phyloP scores from a whole-genome alignment of 202 grass and related monocot genomes.

The Thinopyrum obtusiflorum region DNA sequence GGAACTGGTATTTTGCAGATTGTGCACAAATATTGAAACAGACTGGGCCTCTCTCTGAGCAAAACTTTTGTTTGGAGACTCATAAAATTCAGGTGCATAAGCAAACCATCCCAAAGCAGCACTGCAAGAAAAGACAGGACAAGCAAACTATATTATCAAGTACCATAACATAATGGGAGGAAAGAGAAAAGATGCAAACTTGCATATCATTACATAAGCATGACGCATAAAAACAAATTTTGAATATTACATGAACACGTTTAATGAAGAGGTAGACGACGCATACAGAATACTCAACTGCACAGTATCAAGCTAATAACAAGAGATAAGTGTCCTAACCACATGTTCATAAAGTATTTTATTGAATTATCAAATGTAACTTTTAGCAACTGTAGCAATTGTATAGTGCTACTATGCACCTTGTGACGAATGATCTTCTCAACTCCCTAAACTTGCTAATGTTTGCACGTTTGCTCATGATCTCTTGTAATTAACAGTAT shows the following conservation, averaged over 20 bases:
- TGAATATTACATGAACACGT: neutral
- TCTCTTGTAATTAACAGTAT: slow-evolving; percentile 6
- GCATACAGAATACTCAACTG: neutral
- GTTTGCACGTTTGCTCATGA: neutral
- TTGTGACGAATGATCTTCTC: neutral
- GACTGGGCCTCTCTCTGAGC: slow-evolving; percentile 92
- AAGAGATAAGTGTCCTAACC: neutral
- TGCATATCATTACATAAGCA: neutral
- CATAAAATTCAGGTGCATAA: slow-evolving; percentile 84
- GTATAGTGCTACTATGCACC: neutral
- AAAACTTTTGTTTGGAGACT: slow-evolving; percentile 90
- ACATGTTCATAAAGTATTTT: neutral
- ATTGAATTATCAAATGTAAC: neutral
- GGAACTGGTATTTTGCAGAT: slow-evolving; percentile 59
- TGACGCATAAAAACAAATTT: neutral
- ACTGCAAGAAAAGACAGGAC: slow-evolving; percentile 46
- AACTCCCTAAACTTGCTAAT: slow-evolving; percentile 1
- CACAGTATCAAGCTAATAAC: neutral
- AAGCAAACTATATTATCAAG: slow-evolving; percentile 28
- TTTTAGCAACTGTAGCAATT: neutral
- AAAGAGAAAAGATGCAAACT: slow-evolving; percentile 32
- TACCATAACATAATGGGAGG: neutral
- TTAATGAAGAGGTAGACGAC: slow-evolving; percentile 22
- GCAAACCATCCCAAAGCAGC: slow-evolving; percentile 99
- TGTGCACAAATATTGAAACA: slow-evolving; percentile 90